Percentiles rank a stretch among this genome's conserved stretches.
These are phyloP conservation scores for Didymosphaeria variabile DNA, from an alignment of 2,329 filamentous ascomycete species.

Conservation along the genomic window DNA sequence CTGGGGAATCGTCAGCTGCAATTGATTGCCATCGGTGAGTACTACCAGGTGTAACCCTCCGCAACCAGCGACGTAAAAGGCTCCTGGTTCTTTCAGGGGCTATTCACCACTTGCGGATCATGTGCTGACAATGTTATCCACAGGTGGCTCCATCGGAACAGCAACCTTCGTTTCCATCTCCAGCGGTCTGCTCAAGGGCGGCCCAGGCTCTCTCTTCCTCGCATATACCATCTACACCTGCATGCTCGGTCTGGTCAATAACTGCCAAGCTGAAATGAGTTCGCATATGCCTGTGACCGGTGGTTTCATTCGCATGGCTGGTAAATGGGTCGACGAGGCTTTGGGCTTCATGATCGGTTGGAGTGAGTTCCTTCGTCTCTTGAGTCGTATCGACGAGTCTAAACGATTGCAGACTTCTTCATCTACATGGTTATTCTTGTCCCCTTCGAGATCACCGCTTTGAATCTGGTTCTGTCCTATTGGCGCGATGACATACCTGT, in stretches of 20 bases:
- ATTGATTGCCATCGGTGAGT: constrained; percentile 40
- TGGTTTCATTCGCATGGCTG: constrained; percentile 69
- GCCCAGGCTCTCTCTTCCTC: constrained; percentile 63
- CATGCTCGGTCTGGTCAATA: constrained; percentile 68
- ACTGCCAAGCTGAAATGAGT: constrained; percentile 70
- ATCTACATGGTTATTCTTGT: constrained; percentile 58
- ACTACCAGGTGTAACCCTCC: neutral
- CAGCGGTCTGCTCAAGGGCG: constrained; percentile 57
- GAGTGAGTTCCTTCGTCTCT: constrained; percentile 25
- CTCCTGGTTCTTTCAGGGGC: neutral
- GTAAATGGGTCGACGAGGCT: constrained; percentile 70
- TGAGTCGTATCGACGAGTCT: neutral
- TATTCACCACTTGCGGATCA: neutral
- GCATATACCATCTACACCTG: constrained; percentile 64
- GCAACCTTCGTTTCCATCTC: constrained; percentile 68
- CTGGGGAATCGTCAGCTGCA: constrained; percentile 55
- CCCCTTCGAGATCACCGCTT: constrained; percentile 58
- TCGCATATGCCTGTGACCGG: constrained; percentile 68
- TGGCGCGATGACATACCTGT: constrained; percentile 55
- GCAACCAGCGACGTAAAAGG: neutral
- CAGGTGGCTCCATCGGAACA: constrained; percentile 39
- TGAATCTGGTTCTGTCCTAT: constrained; percentile 42
- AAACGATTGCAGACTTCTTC: constrained; percentile 47
- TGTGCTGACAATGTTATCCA: neutral
- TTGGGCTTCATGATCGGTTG: constrained; percentile 64